Evolutionary conservation across 305 asterid species (phyloP).

Genomic region (Ilex paraguariensis): DNA sequence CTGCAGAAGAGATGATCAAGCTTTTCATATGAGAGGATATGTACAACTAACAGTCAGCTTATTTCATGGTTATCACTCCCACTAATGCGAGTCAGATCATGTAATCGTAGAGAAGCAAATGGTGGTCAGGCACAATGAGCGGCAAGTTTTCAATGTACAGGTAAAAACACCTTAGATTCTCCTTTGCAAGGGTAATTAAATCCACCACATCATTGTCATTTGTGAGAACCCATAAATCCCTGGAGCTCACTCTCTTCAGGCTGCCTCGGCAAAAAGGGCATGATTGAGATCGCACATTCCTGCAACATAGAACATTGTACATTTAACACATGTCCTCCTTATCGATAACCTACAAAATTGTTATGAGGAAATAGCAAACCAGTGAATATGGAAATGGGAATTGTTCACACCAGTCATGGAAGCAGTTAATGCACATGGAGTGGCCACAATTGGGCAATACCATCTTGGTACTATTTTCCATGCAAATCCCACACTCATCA

Average conservation of each 20-base stretch:
- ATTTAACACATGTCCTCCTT: not conserved
- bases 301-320: slow-evolving; percentile 6
- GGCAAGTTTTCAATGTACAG: slow-evolving; percentile 55
- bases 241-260: slow-evolving; percentile 39
- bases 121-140: slow-evolving; percentile 25
- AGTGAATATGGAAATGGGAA: not conserved
- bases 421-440: slow-evolving; percentile 53
- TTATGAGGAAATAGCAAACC: not conserved
- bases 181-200: slow-evolving; percentile 40
- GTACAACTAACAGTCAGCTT: not conserved
- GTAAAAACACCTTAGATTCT: slow-evolving; percentile 43
- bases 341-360: not conserved
- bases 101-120: slow-evolving; percentile 36
- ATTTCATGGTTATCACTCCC: not conserved
- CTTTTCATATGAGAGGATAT: not conserved
- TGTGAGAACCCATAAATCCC: slow-evolving; percentile 50
- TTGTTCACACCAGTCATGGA: slow-evolving; percentile 41
- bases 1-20: not conserved
- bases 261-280: slow-evolving; percentile 76
- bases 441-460: slow-evolving; percentile 65
- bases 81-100: slow-evolving; percentile 28
- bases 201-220: slow-evolving; percentile 44
- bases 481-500: slow-evolving; percentile 62
- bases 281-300: slow-evolving; percentile 41
- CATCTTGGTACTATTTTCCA: slow-evolving; percentile 45